Conservation (phyloP, 805 yeast genomes). For the Lachancea meyersii region DNA sequence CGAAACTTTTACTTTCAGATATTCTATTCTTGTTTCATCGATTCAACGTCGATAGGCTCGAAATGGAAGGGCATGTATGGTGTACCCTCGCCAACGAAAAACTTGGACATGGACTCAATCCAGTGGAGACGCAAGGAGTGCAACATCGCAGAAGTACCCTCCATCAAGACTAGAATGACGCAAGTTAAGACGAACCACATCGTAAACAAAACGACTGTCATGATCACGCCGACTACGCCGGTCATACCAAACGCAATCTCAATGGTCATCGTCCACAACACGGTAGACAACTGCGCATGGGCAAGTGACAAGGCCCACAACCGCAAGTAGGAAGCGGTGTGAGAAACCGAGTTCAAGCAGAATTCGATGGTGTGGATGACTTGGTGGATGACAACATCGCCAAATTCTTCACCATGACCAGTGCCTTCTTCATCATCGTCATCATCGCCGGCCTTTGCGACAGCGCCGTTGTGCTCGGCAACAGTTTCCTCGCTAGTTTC, state of each 20-base stretch:
- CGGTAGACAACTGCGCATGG: constrained; percentile 71
- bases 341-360: constrained; percentile 73
- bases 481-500: constrained; percentile 8
- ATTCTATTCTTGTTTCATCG: neutral
- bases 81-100: constrained; percentile 70
- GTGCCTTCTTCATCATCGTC: constrained; percentile 40
- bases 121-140: constrained; percentile 72
- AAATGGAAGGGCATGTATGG: constrained; percentile 61
- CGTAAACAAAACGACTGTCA: constrained; percentile 57
- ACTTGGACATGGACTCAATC: constrained; percentile 80
- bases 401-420: constrained; percentile 45
- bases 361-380: constrained; percentile 78
- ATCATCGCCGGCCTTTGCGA: constrained; percentile 15
- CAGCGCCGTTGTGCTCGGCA: constrained; percentile 4
- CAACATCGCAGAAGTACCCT: constrained; percentile 80
- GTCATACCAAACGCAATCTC: constrained; percentile 52
- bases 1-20: neutral
- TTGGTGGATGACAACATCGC: constrained; percentile 71
- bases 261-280: constrained; percentile 72
- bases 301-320: constrained; percentile 77
- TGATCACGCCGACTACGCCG: constrained; percentile 49
- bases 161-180: constrained; percentile 67
- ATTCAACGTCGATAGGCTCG: constrained; percentile 19
- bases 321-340: constrained; percentile 71
- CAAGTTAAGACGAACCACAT: constrained; percentile 73